Percentiles rank a stretch among this genome's conserved stretches.
phyloP scores from a whole-genome alignment of 495 filamentous ascomycete species.

The Penicillium coprophilum region DNA sequence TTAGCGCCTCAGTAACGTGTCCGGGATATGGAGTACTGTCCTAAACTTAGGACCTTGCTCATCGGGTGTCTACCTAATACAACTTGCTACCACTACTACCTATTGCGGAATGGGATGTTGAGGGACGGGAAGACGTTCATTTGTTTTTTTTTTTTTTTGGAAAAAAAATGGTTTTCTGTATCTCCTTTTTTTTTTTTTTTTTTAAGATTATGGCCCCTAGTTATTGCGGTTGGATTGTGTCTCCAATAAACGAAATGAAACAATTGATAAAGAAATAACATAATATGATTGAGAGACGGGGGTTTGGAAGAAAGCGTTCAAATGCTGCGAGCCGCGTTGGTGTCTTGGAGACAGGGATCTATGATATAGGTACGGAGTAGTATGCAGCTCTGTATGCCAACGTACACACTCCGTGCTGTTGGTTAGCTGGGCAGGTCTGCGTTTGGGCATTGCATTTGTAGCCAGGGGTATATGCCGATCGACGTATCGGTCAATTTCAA shows the following conservation, averaged over 20 bases:
- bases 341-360: not conserved
- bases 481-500: not conserved
- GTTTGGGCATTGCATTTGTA: conserved; percentile 3
- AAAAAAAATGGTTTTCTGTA: no score
- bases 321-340: not conserved
- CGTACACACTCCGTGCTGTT: not conserved
- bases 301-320: not conserved
- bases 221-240: not conserved
- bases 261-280: not conserved
- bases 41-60: not conserved
- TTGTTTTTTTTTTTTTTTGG: not conserved
- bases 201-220: not conserved
- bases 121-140: not conserved
- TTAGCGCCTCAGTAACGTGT: not conserved
- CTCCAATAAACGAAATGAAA: conserved; percentile 1
- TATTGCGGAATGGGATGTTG: not conserved
- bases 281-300: conserved; percentile 1
- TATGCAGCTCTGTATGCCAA: not conserved
- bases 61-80: not conserved
- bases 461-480: conserved; percentile 1
- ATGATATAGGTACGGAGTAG: no score
- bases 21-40: not conserved
- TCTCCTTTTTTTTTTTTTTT: not conserved
- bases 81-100: not conserved
- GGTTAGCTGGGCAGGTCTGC: conserved; percentile 4